Evolutionary conservation across 176 grass and related monocot species (phyloP), one percentile per base, ranked within the genome.

Genomic region (Oryza glaberrima): DNA sequence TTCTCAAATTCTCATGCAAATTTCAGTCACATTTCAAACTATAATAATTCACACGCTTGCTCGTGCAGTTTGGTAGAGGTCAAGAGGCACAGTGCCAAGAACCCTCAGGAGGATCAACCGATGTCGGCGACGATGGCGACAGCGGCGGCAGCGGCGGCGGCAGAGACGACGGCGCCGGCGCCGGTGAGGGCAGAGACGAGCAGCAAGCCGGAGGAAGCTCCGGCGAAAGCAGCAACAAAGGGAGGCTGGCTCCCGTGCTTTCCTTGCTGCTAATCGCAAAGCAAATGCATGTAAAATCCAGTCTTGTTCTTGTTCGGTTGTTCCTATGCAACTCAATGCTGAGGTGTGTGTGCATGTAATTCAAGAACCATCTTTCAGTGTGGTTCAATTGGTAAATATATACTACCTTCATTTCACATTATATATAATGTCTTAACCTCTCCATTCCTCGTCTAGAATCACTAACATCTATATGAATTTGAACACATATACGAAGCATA

Each of bases 161-260:
- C 69, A 15, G n/a, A 11, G 17, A 20, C 23, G 25, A 32, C 35
- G 35, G 65, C 79, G 4, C 19, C 20, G 9, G 1, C 32, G 41
- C 7, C 60, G 16, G 16, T 7, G 1, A 43, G n/a, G 45, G n/a
- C 19, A 11, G 38, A 34, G 8, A 32, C 44, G 3, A 86, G 77
- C 69, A 76, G 64, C 48, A 82, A 92, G 25, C 46, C 75, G 7
- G 65, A 78, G 17, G 74, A 70, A 54, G 70, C 85, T 14, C 78
- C 72, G 44, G 54, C 3, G 25, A 44, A 51, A n/a, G 81, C 1
- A 23, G 6, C 82, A 26, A n/a, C 47, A 0, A 86, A 90, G 68
- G 85, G 86, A 6, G 77, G 86, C 56, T 34, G 81, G 76, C 58
- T 92, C 76, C 77, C 88, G 2, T 88, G 88, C 67, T 78, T 92